Evolutionary conservation across 2,329 filamentous ascomycete genomes (phyloP).

Genomic region (Cryphonectria nitschkei): DNA sequence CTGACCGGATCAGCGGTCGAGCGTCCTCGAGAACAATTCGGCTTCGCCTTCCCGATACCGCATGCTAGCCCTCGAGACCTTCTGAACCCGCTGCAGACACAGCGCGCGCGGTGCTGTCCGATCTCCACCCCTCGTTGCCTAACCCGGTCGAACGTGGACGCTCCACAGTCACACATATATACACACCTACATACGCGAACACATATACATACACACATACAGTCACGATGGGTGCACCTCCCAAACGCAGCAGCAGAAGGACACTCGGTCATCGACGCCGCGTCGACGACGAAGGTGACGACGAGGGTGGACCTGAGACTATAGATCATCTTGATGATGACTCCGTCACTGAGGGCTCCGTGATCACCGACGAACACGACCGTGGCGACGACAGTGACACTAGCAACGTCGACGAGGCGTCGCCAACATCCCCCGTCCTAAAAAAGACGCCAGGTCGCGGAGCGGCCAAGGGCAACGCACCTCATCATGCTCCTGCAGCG

Average conservation of each 20-base stretch:
- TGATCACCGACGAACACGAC: slow-evolving; percentile 65
- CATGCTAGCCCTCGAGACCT: slow-evolving; percentile 22
- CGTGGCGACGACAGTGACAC: slow-evolving; percentile 64
- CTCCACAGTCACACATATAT: slow-evolving; percentile 31
- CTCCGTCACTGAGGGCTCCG: slow-evolving; percentile 67
- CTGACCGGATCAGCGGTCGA: slow-evolving; percentile 15
- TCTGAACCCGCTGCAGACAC: slow-evolving; percentile 26
- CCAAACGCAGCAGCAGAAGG: slow-evolving; percentile 61
- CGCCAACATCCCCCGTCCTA: slow-evolving; percentile 50
- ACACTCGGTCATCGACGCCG: slow-evolving; percentile 69
- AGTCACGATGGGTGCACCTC: slow-evolving; percentile 36
- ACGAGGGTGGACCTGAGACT: slow-evolving; percentile 61
- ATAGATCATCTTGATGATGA: slow-evolving; percentile 64
- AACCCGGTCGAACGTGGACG: slow-evolving; percentile 21
- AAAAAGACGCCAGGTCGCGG: slow-evolving; percentile 49
- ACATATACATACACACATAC: background rate
- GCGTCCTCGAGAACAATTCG: slow-evolving; percentile 15
- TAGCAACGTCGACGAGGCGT: slow-evolving; percentile 63
- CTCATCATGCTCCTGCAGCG: slow-evolving; percentile 29
- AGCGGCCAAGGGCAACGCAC: slow-evolving; percentile 39
- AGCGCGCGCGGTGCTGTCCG: slow-evolving; percentile 27
- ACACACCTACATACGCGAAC: background rate
- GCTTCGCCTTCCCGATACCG: slow-evolving; percentile 21
- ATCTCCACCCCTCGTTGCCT: slow-evolving; percentile 17
- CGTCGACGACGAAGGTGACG: slow-evolving; percentile 72